phyloP scores from a whole-genome alignment of 129 eudicot species.

The Helianthus tuberosus region DNA sequence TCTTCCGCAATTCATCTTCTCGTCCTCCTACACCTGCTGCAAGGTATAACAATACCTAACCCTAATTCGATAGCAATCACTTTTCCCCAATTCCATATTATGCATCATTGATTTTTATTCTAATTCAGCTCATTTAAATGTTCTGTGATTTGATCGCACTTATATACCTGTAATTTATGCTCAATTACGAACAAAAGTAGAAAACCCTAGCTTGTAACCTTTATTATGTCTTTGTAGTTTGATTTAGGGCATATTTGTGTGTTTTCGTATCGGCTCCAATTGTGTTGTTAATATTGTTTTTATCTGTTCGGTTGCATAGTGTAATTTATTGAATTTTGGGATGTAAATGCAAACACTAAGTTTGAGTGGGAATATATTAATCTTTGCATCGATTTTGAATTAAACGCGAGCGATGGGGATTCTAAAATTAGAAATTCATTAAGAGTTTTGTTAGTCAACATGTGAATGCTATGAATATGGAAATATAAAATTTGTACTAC shows the following conservation, averaged over 20 bases:
- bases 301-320: neutral
- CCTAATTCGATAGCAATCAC: slow-evolving; percentile 28
- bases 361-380: neutral
- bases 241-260: neutral
- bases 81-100: neutral
- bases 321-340: slow-evolving; percentile 2
- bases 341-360: neutral
- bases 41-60: slow-evolving; percentile 47
- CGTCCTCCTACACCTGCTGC: slow-evolving; percentile 73
- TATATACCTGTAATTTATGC: neutral
- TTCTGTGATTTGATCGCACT: neutral
- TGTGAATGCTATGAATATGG: neutral
- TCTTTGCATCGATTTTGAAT: neutral
- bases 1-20: slow-evolving; percentile 51
- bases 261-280: slow-evolving; percentile 3
- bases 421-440: neutral
- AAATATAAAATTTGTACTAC: neutral
- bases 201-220: neutral
- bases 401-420: neutral
- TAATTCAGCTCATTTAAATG: neutral
- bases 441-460: neutral
- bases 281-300: slow-evolving; percentile 1
- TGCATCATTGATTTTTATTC: neutral
- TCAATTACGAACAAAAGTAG: neutral
- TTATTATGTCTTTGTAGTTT: too few relatives aligned